These are phyloP conservation scores for Suhomyces wounanorum DNA, from an alignment of 1,139 yeast species.

Conservation along the genomic window DNA sequence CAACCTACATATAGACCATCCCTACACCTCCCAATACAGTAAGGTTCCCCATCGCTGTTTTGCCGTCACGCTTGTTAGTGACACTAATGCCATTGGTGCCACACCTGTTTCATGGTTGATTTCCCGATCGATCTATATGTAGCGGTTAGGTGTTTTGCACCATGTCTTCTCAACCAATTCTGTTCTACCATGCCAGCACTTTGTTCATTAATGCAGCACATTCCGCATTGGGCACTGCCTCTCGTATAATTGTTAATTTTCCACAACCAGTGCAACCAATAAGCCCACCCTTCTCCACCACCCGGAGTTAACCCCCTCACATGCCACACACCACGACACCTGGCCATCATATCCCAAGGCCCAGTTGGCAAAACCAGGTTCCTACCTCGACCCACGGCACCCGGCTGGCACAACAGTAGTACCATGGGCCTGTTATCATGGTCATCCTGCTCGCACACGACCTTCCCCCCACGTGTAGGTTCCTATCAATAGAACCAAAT, in stretches of 20 bases:
- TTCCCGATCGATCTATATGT: too few relatives aligned
- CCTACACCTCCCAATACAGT: too few relatives aligned
- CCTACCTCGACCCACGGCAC: neutral
- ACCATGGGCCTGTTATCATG: neutral
- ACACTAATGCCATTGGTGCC: too few relatives aligned
- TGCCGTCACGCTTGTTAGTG: too few relatives aligned
- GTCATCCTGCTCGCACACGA: slow-evolving; percentile 2
- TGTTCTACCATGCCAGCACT: neutral
- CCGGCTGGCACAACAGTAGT: neutral
- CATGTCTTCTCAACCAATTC: neutral
- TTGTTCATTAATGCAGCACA: neutral
- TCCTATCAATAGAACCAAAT: neutral
- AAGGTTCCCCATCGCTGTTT: too few relatives aligned
- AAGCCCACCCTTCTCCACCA: neutral
- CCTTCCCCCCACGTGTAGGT: slow-evolving; percentile 5
- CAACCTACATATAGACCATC: too few relatives aligned
- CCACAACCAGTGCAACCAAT: neutral
- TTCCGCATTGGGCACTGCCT: neutral
- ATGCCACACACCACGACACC: neutral
- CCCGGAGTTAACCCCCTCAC: neutral
- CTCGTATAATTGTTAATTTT: slow-evolving; percentile 1
- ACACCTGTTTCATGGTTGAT: too few relatives aligned
- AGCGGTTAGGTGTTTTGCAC: neutral
- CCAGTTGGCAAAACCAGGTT: neutral
- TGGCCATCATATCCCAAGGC: neutral